Evolutionary conservation across 2,329 filamentous ascomycete species (phyloP).

Genomic region (Metarhizium rileyi): DNA sequence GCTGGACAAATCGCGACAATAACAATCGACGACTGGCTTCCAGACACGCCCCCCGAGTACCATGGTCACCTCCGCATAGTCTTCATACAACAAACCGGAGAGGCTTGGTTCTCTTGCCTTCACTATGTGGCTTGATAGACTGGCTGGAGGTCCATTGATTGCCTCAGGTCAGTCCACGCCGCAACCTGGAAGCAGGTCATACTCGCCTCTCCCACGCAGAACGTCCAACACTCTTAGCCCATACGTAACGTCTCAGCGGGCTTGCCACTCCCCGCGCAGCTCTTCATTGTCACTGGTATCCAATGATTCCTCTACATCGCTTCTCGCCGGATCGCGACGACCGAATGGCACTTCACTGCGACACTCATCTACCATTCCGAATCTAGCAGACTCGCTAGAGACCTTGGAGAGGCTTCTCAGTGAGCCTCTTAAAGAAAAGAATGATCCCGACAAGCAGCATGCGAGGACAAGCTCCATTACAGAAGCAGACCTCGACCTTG

Average conservation of each 20-base stretch:
- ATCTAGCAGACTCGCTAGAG: conserved; percentile 58
- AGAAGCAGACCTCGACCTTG: conserved; percentile 47
- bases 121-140: conserved; percentile 83
- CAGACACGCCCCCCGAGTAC: neutral
- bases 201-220: conserved; percentile 60
- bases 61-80: neutral
- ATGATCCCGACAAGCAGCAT: conserved; percentile 7
- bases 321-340: conserved; percentile 54
- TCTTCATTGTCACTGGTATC: conserved; percentile 73
- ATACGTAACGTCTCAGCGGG: conserved; percentile 57
- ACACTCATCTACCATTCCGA: conserved; percentile 38
- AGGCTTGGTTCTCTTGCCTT: neutral
- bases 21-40: neutral
- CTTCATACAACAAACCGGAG: neutral
- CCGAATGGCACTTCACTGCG: conserved; percentile 60
- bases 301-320: conserved; percentile 66
- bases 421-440: conserved; percentile 13
- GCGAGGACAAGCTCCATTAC: conserved; percentile 20
- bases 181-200: conserved; percentile 54
- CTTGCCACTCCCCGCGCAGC: conserved; percentile 57
- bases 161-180: conserved; percentile 50
- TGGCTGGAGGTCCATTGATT: conserved; percentile 56
- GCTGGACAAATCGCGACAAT: neutral
- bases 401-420: conserved; percentile 47
- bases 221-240: conserved; percentile 60